Evolutionary conservation across 1,284 basidiomycete genomes (phyloP).

Genomic region (Malassezia furfur): DNA sequence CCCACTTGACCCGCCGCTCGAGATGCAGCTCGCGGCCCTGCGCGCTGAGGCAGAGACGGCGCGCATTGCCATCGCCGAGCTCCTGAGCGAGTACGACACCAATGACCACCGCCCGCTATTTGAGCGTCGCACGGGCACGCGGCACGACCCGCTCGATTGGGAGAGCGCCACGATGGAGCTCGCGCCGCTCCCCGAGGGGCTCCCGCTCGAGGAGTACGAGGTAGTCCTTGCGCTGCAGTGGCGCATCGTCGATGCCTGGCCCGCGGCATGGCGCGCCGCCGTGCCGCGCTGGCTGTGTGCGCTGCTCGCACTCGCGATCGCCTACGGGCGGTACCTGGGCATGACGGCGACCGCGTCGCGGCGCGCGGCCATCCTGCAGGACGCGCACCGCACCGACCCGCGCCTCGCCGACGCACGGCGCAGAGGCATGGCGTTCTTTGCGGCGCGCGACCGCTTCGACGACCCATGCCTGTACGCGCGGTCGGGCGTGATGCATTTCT

Average conservation of each 20-base stretch:
- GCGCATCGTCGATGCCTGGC: conserved; percentile 1
- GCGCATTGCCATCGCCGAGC: neutral
- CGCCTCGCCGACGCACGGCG: neutral
- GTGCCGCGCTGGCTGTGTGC: conserved; percentile 9
- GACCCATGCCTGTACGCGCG: conserved; percentile 10
- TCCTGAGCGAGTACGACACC: neutral
- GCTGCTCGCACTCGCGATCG: conserved; percentile 7
- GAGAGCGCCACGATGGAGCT: neutral
- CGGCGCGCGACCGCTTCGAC: conserved; percentile 4
- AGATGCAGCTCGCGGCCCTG: neutral
- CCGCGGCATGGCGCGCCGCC: neutral
- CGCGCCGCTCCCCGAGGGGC: neutral
- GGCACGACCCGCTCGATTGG: conserved; percentile 13
- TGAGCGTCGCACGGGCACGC: conserved; percentile 6
- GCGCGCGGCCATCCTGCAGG: neutral
- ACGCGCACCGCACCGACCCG: neutral
- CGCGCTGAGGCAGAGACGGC: neutral
- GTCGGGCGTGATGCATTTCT: neutral
- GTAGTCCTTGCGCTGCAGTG: conserved; percentile 1
- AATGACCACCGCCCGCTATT: neutral
- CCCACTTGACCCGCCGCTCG: neutral
- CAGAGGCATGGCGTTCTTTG: neutral
- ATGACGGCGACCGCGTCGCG: neutral
- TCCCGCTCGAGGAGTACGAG: neutral
- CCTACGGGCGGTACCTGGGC: conserved; percentile 2